Percentiles rank a stretch among this genome's conserved stretches.
Conservation (phyloP, 1,284 basidiomycete species). For the Trichosporon faecale region DNA sequence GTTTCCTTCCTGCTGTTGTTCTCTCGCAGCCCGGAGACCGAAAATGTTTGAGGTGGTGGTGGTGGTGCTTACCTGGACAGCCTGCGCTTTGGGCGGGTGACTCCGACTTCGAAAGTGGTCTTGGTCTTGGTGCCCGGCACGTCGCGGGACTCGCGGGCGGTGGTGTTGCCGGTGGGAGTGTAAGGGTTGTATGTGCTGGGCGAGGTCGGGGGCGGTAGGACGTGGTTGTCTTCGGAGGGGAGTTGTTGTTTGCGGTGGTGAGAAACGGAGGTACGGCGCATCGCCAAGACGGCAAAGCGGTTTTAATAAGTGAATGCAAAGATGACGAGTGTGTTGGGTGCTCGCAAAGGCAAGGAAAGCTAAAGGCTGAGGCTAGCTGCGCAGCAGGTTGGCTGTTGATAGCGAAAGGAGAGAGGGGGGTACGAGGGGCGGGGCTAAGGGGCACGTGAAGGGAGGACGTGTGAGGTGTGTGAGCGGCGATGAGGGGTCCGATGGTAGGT, state of each 20-base stretch:
- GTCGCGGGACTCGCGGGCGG: conserved; percentile 5
- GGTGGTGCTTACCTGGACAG: conserved; percentile 46
- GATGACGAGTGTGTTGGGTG: conserved; percentile 9
- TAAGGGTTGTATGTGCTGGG: neutral
- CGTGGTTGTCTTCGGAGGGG: neutral
- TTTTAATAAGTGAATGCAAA: conserved; percentile 5
- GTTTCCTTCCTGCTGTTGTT: neutral
- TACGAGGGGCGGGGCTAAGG: neutral
- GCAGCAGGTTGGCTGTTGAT: conserved; percentile 8
- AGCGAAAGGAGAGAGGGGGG: neutral
- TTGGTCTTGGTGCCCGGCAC: neutral
- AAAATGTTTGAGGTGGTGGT: neutral
- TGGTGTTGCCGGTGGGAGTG: neutral
- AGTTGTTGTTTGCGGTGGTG: conserved; percentile 10
- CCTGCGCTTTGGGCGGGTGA: conserved; percentile 44
- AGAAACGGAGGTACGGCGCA: conserved; percentile 9
- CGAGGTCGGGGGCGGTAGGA: neutral
- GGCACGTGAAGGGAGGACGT: conserved; percentile 4
- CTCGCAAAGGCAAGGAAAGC: neutral
- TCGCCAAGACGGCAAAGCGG: neutral
- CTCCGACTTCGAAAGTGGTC: conserved; percentile 26
- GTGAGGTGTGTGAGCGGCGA: neutral
- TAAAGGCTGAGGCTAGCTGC: conserved; percentile 5
- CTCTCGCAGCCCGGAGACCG: neutral
- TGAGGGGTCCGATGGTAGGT: neutral